Base-by-base conservation (phyloP, 106 monocot species). In the Cymbidium sinense region DNA sequence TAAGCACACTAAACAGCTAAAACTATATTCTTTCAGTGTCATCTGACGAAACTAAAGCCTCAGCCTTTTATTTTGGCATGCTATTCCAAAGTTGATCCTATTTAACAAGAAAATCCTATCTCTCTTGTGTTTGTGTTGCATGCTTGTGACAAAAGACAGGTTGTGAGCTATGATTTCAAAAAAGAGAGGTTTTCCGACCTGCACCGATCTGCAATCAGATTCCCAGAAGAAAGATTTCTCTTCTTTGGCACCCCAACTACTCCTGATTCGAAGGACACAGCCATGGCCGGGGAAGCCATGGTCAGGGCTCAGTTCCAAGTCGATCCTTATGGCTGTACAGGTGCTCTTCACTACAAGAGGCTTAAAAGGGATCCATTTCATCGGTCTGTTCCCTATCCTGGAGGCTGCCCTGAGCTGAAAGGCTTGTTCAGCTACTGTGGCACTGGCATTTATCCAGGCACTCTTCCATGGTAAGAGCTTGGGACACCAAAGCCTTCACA, bases 91-190 rank as follows among this genome's bases (percentile, higher is more conserved):
- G 13, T 47, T 47, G 1, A 47, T 1, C 15, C 1, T 47, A 41
- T 41, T 7, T n/a, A 41, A 41, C 41, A 41, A 41, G 7, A 41
- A 41, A 0, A 54, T 54, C 21, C 3, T 54, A 20, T 19, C 54
- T 18, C 54, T 21, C 0, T 19, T 21, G n/a, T 19, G 2, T 54
- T 54, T 54, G 21, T 20, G n/a, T 54, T 54, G 21, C 54, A 54
- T 54, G 54, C 5, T 21, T 54, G 13, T 15, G 18, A 19, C 3
- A 19, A 19, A 3, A 21, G 17, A 19, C 83, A 99, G 99, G 95
- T 93, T 64, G 90, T 99, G 18, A 99, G 95, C 81, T 99, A 99
- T 76, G 99, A 99, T 83, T 99, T 93, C 85, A 99, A 99, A 78
- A 84, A 91, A 78, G 89, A 95, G 50, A 87, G 99, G 47, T 99